phyloP scores from a whole-genome alignment of 148 eudicot species.

The Oxyria digyna region DNA sequence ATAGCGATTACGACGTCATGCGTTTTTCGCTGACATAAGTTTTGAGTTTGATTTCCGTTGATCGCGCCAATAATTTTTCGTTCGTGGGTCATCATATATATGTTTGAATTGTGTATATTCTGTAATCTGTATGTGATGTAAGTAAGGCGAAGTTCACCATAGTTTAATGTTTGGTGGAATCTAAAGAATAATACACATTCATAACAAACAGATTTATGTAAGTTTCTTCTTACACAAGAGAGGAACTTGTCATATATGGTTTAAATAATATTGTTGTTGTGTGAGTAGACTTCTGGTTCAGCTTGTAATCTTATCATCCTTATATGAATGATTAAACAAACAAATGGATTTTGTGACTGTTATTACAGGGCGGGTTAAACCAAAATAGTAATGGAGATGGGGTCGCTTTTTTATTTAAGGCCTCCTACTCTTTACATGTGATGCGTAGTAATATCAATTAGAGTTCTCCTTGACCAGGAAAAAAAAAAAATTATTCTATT shows the following conservation, averaged over 20 bases:
- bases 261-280: background rate
- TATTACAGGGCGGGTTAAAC: background rate
- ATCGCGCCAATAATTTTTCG: background rate
- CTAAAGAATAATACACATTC: background rate
- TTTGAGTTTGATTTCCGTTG: background rate
- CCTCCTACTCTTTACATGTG: conserved; percentile 2
- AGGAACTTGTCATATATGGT: background rate
- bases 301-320: too few species aligned
- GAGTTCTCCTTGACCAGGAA: too few species aligned
- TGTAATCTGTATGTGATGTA: too few species aligned
- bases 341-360: background rate
- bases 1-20: background rate
- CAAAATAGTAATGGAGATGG: background rate
- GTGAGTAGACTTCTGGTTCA: background rate
- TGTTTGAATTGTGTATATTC: too few species aligned
- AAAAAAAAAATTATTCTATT: background rate
- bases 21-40: too few species aligned
- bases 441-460: background rate
- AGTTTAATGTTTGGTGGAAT: too few species aligned
- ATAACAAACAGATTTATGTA: background rate
- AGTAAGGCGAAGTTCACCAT: too few species aligned
- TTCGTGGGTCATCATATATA: too few species aligned
- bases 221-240: background rate
- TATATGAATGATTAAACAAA: background rate
- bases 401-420: background rate